Conservation (phyloP, 2,329 filamentous ascomycete species). For the Metarhizium guizhouense region DNA sequence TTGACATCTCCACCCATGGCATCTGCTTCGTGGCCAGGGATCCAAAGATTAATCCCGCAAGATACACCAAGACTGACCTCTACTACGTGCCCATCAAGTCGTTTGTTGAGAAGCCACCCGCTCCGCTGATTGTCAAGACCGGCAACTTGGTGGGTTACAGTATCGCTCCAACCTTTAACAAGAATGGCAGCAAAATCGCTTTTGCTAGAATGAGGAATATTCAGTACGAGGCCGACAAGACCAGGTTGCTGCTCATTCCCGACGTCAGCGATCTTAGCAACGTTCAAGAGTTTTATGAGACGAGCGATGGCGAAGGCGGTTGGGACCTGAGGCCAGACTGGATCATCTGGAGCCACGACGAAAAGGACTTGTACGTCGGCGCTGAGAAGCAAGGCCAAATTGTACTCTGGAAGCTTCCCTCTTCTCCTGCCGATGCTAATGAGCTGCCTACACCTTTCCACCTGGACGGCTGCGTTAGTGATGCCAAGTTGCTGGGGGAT, state of each 20-base stretch:
- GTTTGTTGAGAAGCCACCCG: constrained; percentile 46
- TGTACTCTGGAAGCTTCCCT: constrained; percentile 53
- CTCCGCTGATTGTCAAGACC: constrained; percentile 43
- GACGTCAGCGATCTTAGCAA: constrained; percentile 49
- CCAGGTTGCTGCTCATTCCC: constrained; percentile 55
- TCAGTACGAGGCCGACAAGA: constrained; percentile 70
- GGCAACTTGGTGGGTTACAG: constrained; percentile 55
- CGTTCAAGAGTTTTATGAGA: constrained; percentile 54
- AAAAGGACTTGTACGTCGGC: constrained; percentile 59
- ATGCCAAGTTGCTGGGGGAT: constrained; percentile 43
- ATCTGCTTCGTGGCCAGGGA: constrained; percentile 71
- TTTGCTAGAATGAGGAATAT: constrained; percentile 71
- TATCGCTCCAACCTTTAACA: constrained; percentile 62
- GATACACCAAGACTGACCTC: constrained; percentile 74
- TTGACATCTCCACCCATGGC: constrained; percentile 59
- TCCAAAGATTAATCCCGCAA: constrained; percentile 58
- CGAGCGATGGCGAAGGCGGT: constrained; percentile 51
- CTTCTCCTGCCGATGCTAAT: constrained; percentile 39
- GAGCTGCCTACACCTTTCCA: constrained; percentile 41
- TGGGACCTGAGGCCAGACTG: constrained; percentile 52
- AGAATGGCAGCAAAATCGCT: constrained; percentile 58
- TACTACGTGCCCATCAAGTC: constrained; percentile 60
- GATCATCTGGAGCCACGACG: constrained; percentile 48
- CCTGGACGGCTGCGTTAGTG: constrained; percentile 42
- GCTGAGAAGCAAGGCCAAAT: constrained; percentile 61